Conservation (phyloP, 2,329 filamentous ascomycete genomes). For the Chaetomiaceae sp. region DNA sequence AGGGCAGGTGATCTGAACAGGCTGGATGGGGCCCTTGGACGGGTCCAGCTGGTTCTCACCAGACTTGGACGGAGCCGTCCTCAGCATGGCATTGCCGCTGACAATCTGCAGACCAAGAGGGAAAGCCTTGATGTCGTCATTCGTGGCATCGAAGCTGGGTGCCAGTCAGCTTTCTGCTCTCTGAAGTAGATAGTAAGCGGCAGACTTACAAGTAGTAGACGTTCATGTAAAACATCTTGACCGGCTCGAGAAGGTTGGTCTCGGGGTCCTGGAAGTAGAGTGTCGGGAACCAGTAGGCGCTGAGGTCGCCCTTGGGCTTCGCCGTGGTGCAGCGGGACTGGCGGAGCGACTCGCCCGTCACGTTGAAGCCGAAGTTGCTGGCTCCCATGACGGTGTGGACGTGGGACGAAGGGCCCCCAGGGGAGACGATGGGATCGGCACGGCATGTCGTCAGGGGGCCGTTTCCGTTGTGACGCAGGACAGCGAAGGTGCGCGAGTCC, state of each 20-base stretch:
- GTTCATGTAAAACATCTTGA: constrained; percentile 68
- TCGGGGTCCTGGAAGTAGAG: constrained; percentile 64
- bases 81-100: constrained; percentile 57
- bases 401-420: constrained; percentile 56
- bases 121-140: constrained; percentile 65
- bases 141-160: constrained; percentile 55
- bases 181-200: background rate
- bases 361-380: constrained; percentile 59
- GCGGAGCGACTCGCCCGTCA: constrained; percentile 56
- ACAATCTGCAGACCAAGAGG: constrained; percentile 68
- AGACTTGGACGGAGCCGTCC: constrained; percentile 52
- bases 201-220: constrained; percentile 66
- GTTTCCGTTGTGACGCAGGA: constrained; percentile 66
- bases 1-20: constrained; percentile 58
- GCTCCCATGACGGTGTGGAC: constrained; percentile 69
- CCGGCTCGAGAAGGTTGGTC: constrained; percentile 59
- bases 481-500: constrained; percentile 55
- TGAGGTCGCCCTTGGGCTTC: constrained; percentile 62
- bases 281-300: constrained; percentile 72
- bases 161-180: background rate
- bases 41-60: constrained; percentile 49
- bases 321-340: constrained; percentile 68
- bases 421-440: constrained; percentile 64
- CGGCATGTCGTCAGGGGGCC: constrained; percentile 57
- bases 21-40: constrained; percentile 47